A percentile compares a stretch with the other conserved stretches of the same genome.
Evolutionary conservation across 305 asterid species (phyloP).

Genomic region (Solanum aculeatissimum): DNA sequence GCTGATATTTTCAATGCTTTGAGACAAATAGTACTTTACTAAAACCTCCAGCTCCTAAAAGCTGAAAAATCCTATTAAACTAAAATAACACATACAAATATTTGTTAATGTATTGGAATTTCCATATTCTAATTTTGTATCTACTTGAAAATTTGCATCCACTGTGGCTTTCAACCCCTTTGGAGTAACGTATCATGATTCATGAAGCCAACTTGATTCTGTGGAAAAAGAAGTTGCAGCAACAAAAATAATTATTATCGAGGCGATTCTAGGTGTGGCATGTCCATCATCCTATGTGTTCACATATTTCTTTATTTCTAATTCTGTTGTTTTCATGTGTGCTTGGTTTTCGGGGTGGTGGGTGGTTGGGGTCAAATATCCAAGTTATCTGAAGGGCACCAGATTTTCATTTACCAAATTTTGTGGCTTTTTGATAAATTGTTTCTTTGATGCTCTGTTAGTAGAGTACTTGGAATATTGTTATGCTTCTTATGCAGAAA

Average conservation of each 20-base stretch:
- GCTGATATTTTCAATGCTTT: background rate
- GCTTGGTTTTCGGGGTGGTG: background rate
- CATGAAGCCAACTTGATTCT: background rate
- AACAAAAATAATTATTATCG: background rate
- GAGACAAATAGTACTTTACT: background rate
- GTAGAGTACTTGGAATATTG: background rate
- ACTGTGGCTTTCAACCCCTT: background rate
- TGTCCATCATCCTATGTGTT: background rate
- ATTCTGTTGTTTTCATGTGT: background rate
- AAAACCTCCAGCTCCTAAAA: background rate
- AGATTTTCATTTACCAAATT: background rate
- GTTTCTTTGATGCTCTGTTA: background rate
- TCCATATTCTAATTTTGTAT: background rate
- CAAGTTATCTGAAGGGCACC: background rate
- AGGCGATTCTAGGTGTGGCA: background rate
- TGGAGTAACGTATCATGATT: background rate
- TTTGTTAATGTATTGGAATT: background rate
- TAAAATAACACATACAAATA: background rate
- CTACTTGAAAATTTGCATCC: background rate
- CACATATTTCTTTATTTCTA: background rate
- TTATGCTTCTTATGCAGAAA: background rate
- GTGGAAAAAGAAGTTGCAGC: background rate
- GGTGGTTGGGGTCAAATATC: background rate
- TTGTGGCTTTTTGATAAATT: background rate
- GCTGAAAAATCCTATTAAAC: background rate